Conservation (phyloP, 768 basidiomycete genomes). For the Phlegmacium glaucopus region DNA sequence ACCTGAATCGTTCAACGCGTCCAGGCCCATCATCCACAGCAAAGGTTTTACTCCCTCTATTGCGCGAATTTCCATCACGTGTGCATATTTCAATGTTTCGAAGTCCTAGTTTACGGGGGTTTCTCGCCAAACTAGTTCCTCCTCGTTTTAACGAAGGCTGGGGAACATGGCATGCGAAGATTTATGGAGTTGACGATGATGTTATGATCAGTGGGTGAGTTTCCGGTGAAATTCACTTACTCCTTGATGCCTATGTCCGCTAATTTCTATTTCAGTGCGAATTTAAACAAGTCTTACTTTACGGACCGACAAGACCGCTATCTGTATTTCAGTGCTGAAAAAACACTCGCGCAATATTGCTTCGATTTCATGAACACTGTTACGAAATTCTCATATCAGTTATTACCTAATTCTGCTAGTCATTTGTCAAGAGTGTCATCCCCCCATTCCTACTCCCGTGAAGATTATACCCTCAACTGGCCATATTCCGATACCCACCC, state of each 20-base stretch:
- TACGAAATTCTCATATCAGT: slow-evolving; percentile 67
- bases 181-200: slow-evolving; percentile 91
- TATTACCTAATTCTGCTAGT: slow-evolving; percentile 27
- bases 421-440: background rate
- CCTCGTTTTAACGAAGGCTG: slow-evolving; percentile 96
- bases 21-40: slow-evolving; percentile 68
- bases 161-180: slow-evolving; percentile 98
- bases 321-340: slow-evolving; percentile 63
- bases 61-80: slow-evolving; percentile 66
- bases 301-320: slow-evolving; percentile 95
- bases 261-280: slow-evolving; percentile 57
- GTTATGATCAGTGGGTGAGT: slow-evolving; percentile 89
- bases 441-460: slow-evolving; percentile 30
- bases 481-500: slow-evolving; percentile 62
- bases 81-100: slow-evolving; percentile 82
- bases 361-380: slow-evolving; percentile 69
- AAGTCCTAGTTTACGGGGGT: slow-evolving; percentile 77
- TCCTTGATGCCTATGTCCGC: background rate
- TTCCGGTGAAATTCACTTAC: background rate
- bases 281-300: slow-evolving; percentile 91
- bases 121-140: slow-evolving; percentile 76
- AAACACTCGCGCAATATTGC: slow-evolving; percentile 76
- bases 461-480: slow-evolving; percentile 63
- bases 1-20: slow-evolving; percentile 77
- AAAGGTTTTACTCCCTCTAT: slow-evolving; percentile 66